Base-by-base conservation (phyloP, 208 protist species). In the Acanthamoeba healyi region DNA sequence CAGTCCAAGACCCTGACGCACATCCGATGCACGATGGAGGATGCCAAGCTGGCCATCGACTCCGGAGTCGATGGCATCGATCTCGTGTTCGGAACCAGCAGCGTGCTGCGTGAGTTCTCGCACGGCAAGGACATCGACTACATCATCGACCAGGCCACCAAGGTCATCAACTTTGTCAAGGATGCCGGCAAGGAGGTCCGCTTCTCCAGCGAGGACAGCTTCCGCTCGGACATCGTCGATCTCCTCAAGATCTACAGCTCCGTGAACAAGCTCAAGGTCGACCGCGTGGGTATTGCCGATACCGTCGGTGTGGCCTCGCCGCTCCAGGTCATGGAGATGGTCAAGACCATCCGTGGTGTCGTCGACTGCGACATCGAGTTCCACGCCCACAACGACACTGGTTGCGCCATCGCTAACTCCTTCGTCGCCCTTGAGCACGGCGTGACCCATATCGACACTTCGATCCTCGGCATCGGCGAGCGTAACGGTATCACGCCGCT, bases 381-480 rank as follows among this genome's bases (percentile, higher is more conserved):
- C 77, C 97, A 98, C 88, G 96, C 96, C n/a, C 97, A 98, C 94
- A 96, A 98, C 79, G 97, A 98, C 94, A 97, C 96, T 34, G 96
- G 96, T 40, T 97, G 96, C 94, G 94, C 90, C 65, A 96, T 97
- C 84, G 96, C 97, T 15, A 97, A 97, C 89, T 72, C 94, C 22
- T 94, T 96, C 58, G 87, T 97, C 24, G 97, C 97, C 2, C 61
- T 97, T 10, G 94, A 97, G 70, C 96, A 95, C 34, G 97, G 97
- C 49, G 96, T 94, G 10, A 98, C 96, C 24, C 97, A 98, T 94
- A 98, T 97, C 82, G 97, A 98, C 93, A 98, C 97, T 2, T 94
- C 82, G 34, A 96, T 97, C 38, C 95, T 97, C 40, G 97, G 97
- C 74, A 98, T 98, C 92, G 97, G 97, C 40, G 97, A 98, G 86